Evolutionary conservation across 768 basidiomycete species (phyloP), one percentile per base, ranked within the genome.

Genomic region (Glaciozyma antarctica): DNA sequence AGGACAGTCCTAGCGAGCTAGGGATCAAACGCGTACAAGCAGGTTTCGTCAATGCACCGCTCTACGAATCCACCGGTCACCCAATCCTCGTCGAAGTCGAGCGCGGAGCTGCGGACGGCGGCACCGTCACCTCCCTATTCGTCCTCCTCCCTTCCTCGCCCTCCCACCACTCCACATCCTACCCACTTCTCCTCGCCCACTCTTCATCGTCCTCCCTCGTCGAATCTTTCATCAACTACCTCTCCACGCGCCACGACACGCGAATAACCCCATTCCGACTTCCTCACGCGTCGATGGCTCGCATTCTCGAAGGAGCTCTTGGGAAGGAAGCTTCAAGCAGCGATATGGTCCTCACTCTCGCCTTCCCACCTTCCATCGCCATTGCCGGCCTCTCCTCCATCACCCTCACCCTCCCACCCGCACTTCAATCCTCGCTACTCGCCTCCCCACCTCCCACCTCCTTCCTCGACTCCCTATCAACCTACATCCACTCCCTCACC

Each of bases 201-300:
- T 32, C 41, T 13, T 13, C 59, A 55, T 38, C 28, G 9, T 17
- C 45, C 3, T 1, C 24, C 24, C 13, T 49, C 54, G 24, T 47
- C 44, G 13, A 21, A 30, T 60, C 61, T 53, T 5, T 48, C 47
- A 32, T 54, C 38, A 12, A 22, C 52, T 55, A 22, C 43, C 64
- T 55, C 59, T 38, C 64, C 21, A 53, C 53, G 15, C 60, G 52
- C 6, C 28, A 41, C 59, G 59, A 65, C 47, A 45, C 60, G 5
- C 17, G 43, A 19, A 8, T 58, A 21, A 55, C 48, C 15, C 57
- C 58, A 2, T 32, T 52, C 19, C 59, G 54, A 47, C 24, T 60
- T 28, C 54, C 64, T 7, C 64, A 48, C 21, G 26, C 58, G 17
- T 5, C 69, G 64, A 88, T 88, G 87, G 85, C 88, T 76, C 82